Percentiles rank a stretch among this genome's conserved stretches.
phyloP scores from a whole-genome alignment of 305 asterid genomes.

The Andrographis paniculata region DNA sequence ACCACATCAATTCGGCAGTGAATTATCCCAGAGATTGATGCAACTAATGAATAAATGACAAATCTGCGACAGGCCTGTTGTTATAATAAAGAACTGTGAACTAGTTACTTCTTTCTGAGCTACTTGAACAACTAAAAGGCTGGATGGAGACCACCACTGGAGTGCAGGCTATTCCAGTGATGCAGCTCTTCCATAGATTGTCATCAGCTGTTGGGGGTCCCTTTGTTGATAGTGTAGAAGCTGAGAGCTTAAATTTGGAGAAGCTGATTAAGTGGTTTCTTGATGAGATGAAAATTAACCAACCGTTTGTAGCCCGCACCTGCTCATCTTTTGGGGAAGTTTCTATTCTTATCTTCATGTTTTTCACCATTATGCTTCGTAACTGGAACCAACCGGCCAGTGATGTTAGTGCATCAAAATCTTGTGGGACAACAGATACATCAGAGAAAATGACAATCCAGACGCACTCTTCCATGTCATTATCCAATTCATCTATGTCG shows the following conservation, averaged over 20 bases:
- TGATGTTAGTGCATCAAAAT: slow-evolving; percentile 63
- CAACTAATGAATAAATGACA: no score
- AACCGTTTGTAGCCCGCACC: slow-evolving; percentile 55
- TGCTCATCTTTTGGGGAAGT: slow-evolving; percentile 92
- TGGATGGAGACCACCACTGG: slow-evolving; percentile 94
- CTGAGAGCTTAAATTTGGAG: slow-evolving; percentile 79
- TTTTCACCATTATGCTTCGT: slow-evolving; percentile 93
- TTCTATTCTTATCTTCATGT: slow-evolving; percentile 81
- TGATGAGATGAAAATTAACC: slow-evolving; percentile 67
- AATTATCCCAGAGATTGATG: no score
- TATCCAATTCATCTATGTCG: slow-evolving; percentile 44
- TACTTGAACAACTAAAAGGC: slow-evolving; percentile 93
- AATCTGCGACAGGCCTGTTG: slow-evolving; percentile 96
- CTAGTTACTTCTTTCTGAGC: slow-evolving; percentile 86
- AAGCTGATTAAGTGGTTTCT: slow-evolving; percentile 84
- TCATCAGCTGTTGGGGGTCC: slow-evolving; percentile 98
- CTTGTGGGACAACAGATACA: slow-evolving; percentile 47
- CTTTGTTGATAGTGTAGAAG: slow-evolving; percentile 56
- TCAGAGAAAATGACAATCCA: slow-evolving; percentile 59
- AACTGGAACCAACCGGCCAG: slow-evolving; percentile 96
- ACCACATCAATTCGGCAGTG: no score
- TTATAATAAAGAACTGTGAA: slow-evolving; percentile 94
- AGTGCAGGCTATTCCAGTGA: slow-evolving; percentile 82
- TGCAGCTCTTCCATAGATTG: slow-evolving; percentile 93
- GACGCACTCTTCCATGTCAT: slow-evolving; percentile 31